Base-by-base conservation (phyloP, 2,329 filamentous ascomycete genomes). In the Tricladium varicosporioides region DNA sequence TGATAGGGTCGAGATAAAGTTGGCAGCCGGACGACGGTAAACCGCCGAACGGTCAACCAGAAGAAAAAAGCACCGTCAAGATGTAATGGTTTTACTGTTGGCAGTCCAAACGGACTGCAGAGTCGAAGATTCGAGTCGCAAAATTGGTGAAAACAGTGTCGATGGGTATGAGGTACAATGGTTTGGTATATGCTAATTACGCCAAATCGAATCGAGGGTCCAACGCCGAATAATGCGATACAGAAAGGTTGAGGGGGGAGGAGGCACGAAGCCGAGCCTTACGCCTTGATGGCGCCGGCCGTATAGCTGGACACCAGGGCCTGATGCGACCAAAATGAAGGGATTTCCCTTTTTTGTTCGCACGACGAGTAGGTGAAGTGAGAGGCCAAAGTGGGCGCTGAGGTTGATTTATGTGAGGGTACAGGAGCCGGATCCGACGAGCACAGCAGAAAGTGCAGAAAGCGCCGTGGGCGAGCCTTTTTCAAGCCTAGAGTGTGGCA, bases 261-360 rank as follows among this genome's bases (percentile, higher is more conserved):
- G 53, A 62, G 61, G 57, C 50, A 60, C 58, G 63, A 63, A 56
- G 63, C 54, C 59, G 66, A 67, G 66, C 69, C 67, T 68, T 68
- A 63, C 67, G 66, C 68, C 68, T 64, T 60, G 65, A 67, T 60
- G 69, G 68, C 67, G 68, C 67, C 67, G 66, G 67, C 68, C 61
- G 60, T 65, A 59, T 59, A 67, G 67, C 68, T 61, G 65, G 66
- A 65, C 67, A 68, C 67, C 68, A 52, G 60, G 60, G 60, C 65
- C 65, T 57, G 65, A 59, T 63, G 65, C 65, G 61, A 68, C 67
- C 68, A 70, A 67, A 63, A 67, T 65, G 59, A 58, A 62, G 59
- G 56, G 58, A 43, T 48, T 51, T 55, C 59, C 56, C 58, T 57
- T 63, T 58, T 59, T 48, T 58, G 60, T 63, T 52, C 44, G 59